phyloP scores from a whole-genome alignment of 208 protist genomes.

The Leishmania mexicana region DNA sequence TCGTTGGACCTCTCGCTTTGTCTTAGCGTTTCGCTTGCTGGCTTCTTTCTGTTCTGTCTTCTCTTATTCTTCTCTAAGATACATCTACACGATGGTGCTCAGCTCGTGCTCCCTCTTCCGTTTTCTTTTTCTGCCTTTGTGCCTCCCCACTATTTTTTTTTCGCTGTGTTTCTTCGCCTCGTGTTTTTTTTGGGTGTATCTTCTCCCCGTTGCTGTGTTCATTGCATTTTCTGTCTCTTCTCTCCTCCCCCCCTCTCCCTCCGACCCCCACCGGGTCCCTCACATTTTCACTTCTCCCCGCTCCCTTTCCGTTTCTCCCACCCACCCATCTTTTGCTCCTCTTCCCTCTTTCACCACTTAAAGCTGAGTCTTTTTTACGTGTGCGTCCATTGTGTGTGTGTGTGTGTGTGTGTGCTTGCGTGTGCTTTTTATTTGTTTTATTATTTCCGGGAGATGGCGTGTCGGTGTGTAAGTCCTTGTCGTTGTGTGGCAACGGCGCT shows the following conservation, averaged over 20 bases:
- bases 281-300: background rate
- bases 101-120: background rate
- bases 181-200: too few relatives aligned
- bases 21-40: background rate
- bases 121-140: background rate
- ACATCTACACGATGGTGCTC: background rate
- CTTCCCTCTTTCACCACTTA: background rate
- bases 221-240: background rate
- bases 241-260: background rate
- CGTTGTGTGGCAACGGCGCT: background rate
- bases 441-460: background rate
- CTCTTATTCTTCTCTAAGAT: conserved; percentile 2
- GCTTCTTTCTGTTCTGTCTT: background rate
- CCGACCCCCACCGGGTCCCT: too few relatives aligned
- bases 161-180: background rate
- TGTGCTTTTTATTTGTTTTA: background rate
- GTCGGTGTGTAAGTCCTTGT: background rate
- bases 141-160: background rate
- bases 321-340: background rate
- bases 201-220: too few relatives aligned
- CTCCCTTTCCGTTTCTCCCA: background rate
- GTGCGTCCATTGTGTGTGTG: background rate
- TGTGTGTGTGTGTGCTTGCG: background rate
- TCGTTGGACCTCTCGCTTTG: background rate
- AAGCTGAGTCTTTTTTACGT: background rate